A percentile compares a stretch with the other conserved stretches of the same genome.
These are phyloP conservation scores for Jasminum sambac DNA, from an alignment of 257 asterid species.

Conservation along the genomic window DNA sequence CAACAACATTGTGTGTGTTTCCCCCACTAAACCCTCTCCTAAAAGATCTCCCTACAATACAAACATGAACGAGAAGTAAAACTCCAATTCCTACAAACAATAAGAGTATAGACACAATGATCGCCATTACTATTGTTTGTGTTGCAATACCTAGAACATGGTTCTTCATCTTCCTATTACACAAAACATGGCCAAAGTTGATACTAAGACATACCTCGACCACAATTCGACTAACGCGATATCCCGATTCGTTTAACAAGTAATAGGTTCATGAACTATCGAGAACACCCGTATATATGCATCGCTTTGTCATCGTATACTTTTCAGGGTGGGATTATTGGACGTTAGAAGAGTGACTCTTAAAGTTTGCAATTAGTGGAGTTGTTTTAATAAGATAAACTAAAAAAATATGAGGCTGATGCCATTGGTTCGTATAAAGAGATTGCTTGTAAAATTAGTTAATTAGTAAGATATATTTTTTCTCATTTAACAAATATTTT, in stretches of 20 bases:
- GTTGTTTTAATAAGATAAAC: not conserved
- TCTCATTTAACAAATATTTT: slow-evolving; percentile 5
- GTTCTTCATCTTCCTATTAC: slow-evolving; percentile 24
- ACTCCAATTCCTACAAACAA: slow-evolving; percentile 51
- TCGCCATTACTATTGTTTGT: slow-evolving; percentile 41
- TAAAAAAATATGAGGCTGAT: slow-evolving; percentile 14
- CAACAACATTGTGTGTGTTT: slow-evolving; percentile 20
- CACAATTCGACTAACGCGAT: too few species aligned
- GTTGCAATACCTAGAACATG: slow-evolving; percentile 32
- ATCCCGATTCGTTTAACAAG: too few species aligned
- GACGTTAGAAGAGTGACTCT: not conserved
- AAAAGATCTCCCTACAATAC: slow-evolving; percentile 56
- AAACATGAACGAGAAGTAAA: slow-evolving; percentile 54
- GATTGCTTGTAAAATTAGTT: slow-evolving; percentile 20
- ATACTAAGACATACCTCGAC: too few species aligned
- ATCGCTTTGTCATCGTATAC: slow-evolving; percentile 5
- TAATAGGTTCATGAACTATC: not conserved
- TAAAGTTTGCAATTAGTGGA: not conserved
- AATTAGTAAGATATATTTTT: slow-evolving; percentile 16
- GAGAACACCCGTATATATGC: not conserved
- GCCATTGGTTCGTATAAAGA: slow-evolving; percentile 9
- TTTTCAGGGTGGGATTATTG: not conserved
- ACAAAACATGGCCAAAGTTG: slow-evolving; percentile 5
- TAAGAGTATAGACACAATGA: slow-evolving; percentile 44
- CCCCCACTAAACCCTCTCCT: slow-evolving; percentile 24